Evolutionary conservation across 805 yeast species (phyloP).

Genomic region (Cyberlindnera subsufficiens): DNA sequence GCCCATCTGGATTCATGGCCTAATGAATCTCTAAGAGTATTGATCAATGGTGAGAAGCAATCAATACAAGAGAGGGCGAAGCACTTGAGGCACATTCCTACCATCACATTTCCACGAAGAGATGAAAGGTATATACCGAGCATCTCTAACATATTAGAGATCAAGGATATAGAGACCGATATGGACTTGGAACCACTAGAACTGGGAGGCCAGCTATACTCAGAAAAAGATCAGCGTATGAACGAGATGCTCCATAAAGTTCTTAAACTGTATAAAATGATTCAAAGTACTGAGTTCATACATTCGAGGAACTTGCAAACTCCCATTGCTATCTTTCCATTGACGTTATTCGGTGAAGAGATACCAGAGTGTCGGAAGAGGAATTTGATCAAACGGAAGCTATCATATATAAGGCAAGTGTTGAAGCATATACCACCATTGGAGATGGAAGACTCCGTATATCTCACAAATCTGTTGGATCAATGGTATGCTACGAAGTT

Average conservation of each 20-base stretch:
- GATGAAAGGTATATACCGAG: conserved; percentile 10
- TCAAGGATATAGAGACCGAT: not conserved
- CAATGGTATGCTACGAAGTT: not conserved
- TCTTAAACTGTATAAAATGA: conserved; percentile 14
- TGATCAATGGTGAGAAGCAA: conserved; percentile 6
- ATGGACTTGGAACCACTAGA: conserved; percentile 1
- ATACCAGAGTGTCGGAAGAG: conserved; percentile 14
- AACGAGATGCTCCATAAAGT: conserved; percentile 18
- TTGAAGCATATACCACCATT: conserved; percentile 18
- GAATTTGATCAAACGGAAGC: conserved; percentile 18
- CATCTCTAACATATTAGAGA: conserved; percentile 1
- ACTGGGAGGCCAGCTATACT: conserved; percentile 1
- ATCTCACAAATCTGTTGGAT: conserved; percentile 14
- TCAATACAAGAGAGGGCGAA: conserved; percentile 7
- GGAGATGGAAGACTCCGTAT: conserved; percentile 10
- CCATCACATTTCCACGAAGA: conserved; percentile 10
- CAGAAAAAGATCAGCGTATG: conserved; percentile 4
- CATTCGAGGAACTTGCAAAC: conserved; percentile 16
- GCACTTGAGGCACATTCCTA: conserved; percentile 1
- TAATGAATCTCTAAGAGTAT: conserved; percentile 7
- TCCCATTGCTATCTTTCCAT: conserved; percentile 15
- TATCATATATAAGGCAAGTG: conserved; percentile 14
- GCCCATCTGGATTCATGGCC: conserved; percentile 20
- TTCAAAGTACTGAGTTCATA: conserved; percentile 4
- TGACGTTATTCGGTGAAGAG: conserved; percentile 16